Evolutionary conservation across 2,329 filamentous ascomycete species (phyloP), one percentile per base, ranked within the genome.

Genomic region (Colletotrichum karsti): DNA sequence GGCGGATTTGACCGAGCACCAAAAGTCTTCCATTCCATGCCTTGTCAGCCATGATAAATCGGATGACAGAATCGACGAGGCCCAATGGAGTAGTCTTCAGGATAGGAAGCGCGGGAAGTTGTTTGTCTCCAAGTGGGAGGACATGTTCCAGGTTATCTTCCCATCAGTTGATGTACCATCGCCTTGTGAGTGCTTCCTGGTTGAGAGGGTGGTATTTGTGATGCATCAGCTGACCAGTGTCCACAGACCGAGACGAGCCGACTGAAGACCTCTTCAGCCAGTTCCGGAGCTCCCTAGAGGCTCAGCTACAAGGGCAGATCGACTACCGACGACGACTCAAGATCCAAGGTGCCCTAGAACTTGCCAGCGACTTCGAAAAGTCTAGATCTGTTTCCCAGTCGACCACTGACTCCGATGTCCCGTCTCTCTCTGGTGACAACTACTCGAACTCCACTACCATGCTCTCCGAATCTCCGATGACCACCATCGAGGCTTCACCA

Each of bases 61-160:
- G 22, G 57, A 60, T 5, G 44, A 51, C n/a, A 20, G n/a, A 7
- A 6, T 60, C 33, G 57, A 60, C 28, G 9, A 41, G 1, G 18
- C 22, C 2, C 57, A 60, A n/a, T 41, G 33, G 42, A 4, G 22
- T 6, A 51, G 18, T 8, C 50, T 60, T 8, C 28, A 41, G 44
- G 30, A 51, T 6, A 24, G 44, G 7, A 60, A 24, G 30, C 42
- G 57, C 4, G 44, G 44, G 2, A 22, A n/a, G 22, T 1, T 6
- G 8, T 10, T 3, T 9, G n/a, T 24, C 3, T 10, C n/a, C 22
- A 60, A 60, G 57, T 60, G 57, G 57, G 2, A 1, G 4, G 28
- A 60, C 15, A 60, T 60, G 9, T 60, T 50, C 18, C 20, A 20
- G 10, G 41, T 48, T 10, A 60, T 60, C 30, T 60, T 60, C 15